Evolutionary conservation across 441 rosid genomes (phyloP).

Genomic region (Populus tomentosa): DNA sequence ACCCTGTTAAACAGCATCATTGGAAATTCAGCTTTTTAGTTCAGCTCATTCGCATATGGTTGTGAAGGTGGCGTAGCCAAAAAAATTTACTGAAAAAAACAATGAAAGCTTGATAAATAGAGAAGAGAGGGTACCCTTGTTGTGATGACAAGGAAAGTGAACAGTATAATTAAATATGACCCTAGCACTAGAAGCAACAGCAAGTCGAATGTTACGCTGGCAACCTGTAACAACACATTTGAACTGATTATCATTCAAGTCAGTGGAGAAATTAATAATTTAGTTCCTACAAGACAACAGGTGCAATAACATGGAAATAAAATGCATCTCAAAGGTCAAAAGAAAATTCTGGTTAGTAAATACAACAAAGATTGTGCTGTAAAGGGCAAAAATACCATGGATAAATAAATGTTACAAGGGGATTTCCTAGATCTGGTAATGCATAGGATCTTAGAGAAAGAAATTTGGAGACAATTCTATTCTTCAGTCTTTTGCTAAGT

Average conservation of each 20-base stretch:
- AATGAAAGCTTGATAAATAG: neutral
- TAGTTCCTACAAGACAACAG: neutral
- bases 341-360: neutral
- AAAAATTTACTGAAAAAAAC: neutral
- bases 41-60: neutral
- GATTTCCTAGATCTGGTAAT: too few relatives aligned
- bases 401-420: too few relatives aligned
- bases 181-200: conserved; percentile 87
- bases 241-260: conserved; percentile 3
- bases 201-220: conserved; percentile 96
- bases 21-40: neutral
- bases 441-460: too few relatives aligned
- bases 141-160: conserved; percentile 87
- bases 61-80: neutral
- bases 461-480: too few relatives aligned
- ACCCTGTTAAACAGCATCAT: conserved; percentile 49
- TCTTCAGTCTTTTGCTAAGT: too few relatives aligned
- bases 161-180: conserved; percentile 81
- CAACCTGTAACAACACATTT: conserved; percentile 58
- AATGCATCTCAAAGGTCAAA: neutral
- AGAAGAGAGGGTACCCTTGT: conserved; percentile 61
- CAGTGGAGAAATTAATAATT: neutral
- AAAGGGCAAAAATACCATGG: too few relatives aligned
- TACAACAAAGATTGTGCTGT: too few relatives aligned
- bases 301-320: neutral